Conservation (phyloP, 108 stramenopile species). For the Cyclotella kingstonii region DNA sequence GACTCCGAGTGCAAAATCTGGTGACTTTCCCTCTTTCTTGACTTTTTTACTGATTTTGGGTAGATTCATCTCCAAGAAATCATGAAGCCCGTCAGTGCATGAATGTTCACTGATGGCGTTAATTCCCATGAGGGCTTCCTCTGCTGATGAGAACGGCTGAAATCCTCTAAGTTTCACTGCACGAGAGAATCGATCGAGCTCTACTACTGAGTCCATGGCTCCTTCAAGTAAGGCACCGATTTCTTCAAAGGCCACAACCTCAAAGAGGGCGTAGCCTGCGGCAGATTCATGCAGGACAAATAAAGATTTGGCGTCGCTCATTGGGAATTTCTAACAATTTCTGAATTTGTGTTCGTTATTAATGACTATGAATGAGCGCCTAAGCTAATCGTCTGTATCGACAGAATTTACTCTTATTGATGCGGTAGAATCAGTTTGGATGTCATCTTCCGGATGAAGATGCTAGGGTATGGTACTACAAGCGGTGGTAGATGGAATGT, state of each 20-base stretch:
- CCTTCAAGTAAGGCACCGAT: slow-evolving; percentile 81
- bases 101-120: slow-evolving; percentile 89
- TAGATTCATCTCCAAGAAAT: slow-evolving; percentile 95
- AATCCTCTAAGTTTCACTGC: slow-evolving; percentile 97
- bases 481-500: too few species aligned
- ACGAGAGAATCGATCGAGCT: slow-evolving; percentile 88
- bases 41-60: slow-evolving; percentile 72
- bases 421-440: too few species aligned
- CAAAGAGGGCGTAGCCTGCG: slow-evolving; percentile 97
- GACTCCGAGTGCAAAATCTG: slow-evolving; percentile 80
- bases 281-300: slow-evolving; percentile 94
- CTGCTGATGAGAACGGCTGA: slow-evolving; percentile 92
- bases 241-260: slow-evolving; percentile 95
- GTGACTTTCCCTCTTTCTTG: slow-evolving; percentile 69
- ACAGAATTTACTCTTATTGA: too few species aligned
- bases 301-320: slow-evolving; percentile 65
- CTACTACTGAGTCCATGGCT: slow-evolving; percentile 75
- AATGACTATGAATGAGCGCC: too few species aligned
- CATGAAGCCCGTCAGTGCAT: slow-evolving; percentile 71
- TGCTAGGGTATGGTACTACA: too few species aligned
- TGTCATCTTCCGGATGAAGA: too few species aligned
- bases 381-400: too few species aligned
- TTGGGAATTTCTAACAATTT: too few species aligned
- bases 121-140: slow-evolving; percentile 92
- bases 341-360: too few species aligned